phyloP scores from a whole-genome alignment of 805 yeast genomes.

The Barnettozyma wickerhamii region DNA sequence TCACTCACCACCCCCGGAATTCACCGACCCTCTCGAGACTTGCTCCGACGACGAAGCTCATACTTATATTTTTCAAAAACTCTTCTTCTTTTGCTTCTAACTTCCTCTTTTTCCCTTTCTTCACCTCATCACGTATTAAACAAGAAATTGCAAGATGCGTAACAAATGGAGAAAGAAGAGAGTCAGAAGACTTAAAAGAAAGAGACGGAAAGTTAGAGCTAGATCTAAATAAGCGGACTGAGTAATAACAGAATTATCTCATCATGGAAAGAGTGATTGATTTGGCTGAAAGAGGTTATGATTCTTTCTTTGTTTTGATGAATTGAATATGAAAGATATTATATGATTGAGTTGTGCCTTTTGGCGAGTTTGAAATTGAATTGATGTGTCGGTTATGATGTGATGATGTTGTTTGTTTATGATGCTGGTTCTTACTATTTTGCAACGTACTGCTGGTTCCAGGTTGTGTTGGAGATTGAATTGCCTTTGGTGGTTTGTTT shows the following conservation, averaged over 20 bases:
- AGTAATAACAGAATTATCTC: constrained; percentile 13
- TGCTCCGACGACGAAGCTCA: background rate
- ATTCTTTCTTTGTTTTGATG: background rate
- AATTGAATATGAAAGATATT: background rate
- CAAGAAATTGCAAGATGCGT: constrained; percentile 54
- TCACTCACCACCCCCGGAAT: constrained; percentile 5
- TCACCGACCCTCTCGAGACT: constrained; percentile 4
- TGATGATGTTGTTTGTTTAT: constrained; percentile 3
- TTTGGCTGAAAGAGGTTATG: background rate
- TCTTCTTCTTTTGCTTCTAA: constrained; percentile 13
- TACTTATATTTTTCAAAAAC: constrained; percentile 17
- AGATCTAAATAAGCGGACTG: constrained; percentile 88
- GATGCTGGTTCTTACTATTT: constrained; percentile 15
- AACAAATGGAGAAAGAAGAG: constrained; percentile 99
- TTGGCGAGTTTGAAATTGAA: background rate
- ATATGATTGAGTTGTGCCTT: background rate
- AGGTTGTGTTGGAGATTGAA: constrained; percentile 6
- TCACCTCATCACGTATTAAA: constrained; percentile 19
- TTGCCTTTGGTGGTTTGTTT: background rate
- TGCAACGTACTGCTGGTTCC: background rate
- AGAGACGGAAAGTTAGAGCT: constrained; percentile 99
- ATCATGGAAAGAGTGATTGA: background rate
- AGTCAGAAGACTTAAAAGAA: constrained; percentile 99
- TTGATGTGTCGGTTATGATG: constrained; percentile 2
- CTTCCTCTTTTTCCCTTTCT: constrained; percentile 10